Conservation (phyloP, 257 asterid genomes). For the Ligustrum vulgare region DNA sequence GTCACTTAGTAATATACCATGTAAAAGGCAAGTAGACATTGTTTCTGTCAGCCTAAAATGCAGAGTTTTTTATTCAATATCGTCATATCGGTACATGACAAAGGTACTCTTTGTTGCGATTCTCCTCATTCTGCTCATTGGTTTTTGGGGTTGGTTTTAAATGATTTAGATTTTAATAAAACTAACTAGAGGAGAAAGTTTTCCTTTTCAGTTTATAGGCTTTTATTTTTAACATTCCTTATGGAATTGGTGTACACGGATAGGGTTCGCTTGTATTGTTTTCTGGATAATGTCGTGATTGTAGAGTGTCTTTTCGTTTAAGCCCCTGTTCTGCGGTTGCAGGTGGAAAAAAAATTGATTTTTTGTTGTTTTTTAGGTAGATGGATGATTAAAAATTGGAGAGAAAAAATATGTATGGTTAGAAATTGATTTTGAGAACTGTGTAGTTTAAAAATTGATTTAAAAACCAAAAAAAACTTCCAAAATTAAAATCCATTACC, state of each 20-base stretch:
- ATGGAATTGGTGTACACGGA: neutral
- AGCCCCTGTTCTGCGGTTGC: too few species aligned
- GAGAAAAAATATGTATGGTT: too few species aligned
- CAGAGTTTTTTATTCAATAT: slow-evolving; percentile 17
- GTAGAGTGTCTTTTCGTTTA: neutral
- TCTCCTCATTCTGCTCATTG: slow-evolving; percentile 37
- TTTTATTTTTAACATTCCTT: neutral
- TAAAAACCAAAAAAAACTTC: too few species aligned
- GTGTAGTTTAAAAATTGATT: too few species aligned
- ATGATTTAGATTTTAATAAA: slow-evolving; percentile 8
- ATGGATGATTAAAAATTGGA: too few species aligned
- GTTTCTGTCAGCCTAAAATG: slow-evolving; percentile 17
- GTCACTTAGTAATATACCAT: slow-evolving; percentile 5
- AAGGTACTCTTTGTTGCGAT: slow-evolving; percentile 46
- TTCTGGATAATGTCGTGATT: neutral
- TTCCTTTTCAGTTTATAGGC: neutral
- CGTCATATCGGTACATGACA: slow-evolving; percentile 29
- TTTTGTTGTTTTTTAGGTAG: too few species aligned
- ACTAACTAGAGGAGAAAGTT: slow-evolving; percentile 1
- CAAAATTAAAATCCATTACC: too few species aligned
- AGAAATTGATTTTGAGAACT: too few species aligned
- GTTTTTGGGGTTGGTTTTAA: slow-evolving; percentile 35
- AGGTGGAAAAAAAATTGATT: too few species aligned
- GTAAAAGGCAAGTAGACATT: slow-evolving; percentile 12
- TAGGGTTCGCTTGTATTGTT: neutral